Percentiles rank a stretch among this genome's conserved stretches.
These are phyloP conservation scores for Taphrina confusa DNA, from an alignment of 1,139 yeast species.

Conservation along the genomic window DNA sequence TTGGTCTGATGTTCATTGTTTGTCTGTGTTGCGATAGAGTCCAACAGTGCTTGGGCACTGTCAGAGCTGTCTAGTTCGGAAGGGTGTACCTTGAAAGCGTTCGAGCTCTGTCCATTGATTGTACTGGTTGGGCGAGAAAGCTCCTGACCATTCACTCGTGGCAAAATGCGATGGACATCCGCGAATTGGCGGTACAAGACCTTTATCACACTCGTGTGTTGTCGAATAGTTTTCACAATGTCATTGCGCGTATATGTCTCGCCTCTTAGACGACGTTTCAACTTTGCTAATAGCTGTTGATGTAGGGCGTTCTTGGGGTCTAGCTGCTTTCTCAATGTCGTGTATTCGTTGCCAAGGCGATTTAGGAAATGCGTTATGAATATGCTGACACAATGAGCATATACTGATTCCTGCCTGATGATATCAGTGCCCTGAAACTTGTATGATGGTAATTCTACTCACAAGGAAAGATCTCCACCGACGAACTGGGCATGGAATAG, in stretches of 20 bases:
- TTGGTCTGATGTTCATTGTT: conserved; percentile 77
- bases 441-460: neutral
- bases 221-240: conserved; percentile 73
- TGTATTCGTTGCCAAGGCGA: conserved; percentile 89
- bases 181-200: conserved; percentile 91
- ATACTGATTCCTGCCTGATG: conserved; percentile 77
- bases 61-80: no score
- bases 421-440: neutral
- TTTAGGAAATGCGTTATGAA: conserved; percentile 93
- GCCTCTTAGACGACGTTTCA: conserved; percentile 86
- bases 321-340: conserved; percentile 64
- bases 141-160: conserved; percentile 43
- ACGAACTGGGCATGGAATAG: conserved; percentile 75
- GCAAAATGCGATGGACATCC: conserved; percentile 77
- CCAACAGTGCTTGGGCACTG: neutral
- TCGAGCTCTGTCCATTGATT: neutral
- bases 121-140: neutral
- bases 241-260: conserved; percentile 90
- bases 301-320: conserved; percentile 63
- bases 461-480: conserved; percentile 72
- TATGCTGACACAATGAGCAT: conserved; percentile 90
- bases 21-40: conserved; percentile 64
- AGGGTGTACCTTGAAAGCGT: no score
- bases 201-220: conserved; percentile 70
- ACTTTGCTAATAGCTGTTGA: conserved; percentile 51